These are phyloP conservation scores for Sporothrix euskadiensis DNA, from an alignment of 2,329 filamentous ascomycete species.

Conservation along the genomic window DNA sequence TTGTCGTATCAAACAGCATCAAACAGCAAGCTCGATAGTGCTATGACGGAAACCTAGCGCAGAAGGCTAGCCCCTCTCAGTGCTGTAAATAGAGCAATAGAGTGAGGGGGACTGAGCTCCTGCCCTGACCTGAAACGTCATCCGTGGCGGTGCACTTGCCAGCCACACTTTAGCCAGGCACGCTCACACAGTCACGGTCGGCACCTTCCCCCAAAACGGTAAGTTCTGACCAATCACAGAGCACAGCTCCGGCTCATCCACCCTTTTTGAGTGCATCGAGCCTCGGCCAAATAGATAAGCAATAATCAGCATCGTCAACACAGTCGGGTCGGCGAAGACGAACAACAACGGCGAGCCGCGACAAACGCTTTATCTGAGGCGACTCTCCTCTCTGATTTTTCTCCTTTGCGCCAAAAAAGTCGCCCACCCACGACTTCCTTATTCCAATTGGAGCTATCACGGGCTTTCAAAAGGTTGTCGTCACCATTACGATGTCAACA, in stretches of 20 bases:
- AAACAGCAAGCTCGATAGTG: conserved; percentile 10
- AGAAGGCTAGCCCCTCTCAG: neutral
- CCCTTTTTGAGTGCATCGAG: neutral
- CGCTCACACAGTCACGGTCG: neutral
- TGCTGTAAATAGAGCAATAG: neutral
- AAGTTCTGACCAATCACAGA: neutral
- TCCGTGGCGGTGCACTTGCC: conserved; percentile 10
- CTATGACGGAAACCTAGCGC: conserved; percentile 14
- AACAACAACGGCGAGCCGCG: neutral
- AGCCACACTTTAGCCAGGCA: conserved; percentile 12
- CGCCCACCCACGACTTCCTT: neutral
- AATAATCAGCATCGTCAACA: neutral
- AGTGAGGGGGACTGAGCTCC: neutral
- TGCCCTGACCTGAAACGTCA: conserved; percentile 6
- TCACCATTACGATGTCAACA: neutral
- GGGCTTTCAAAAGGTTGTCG: neutral
- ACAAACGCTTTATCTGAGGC: neutral
- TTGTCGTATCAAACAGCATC: conserved; percentile 14
- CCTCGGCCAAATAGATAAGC: conserved; percentile 13
- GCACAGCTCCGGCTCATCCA: neutral
- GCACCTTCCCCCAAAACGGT: neutral
- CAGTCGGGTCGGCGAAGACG: neutral
- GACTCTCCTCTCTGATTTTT: too few species aligned
- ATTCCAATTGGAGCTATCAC: neutral
- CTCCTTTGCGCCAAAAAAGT: neutral